Conservation (phyloP, 306 rosid species). For the Trichosanthes truncata region DNA sequence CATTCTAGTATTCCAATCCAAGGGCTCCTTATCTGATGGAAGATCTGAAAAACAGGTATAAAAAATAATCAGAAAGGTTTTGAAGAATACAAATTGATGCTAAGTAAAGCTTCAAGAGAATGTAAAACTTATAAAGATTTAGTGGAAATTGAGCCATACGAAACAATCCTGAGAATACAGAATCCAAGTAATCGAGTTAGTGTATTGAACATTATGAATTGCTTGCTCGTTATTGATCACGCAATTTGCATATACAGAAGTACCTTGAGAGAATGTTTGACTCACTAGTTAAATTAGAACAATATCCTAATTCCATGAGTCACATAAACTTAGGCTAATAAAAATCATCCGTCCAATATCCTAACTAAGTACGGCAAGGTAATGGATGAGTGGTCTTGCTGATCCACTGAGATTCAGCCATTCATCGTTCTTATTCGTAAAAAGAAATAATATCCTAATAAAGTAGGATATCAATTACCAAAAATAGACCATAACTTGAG, state of each 20-base stretch:
- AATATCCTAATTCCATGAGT: not conserved
- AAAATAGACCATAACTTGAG: not conserved
- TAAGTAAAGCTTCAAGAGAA: not conserved
- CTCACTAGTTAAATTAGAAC: not conserved
- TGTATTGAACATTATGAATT: not conserved
- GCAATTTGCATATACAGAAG: not conserved
- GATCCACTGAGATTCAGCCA: not conserved
- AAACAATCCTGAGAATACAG: not conserved
- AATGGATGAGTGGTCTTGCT: not conserved
- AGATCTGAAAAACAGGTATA: slow-evolving; percentile 39
- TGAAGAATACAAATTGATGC: not conserved
- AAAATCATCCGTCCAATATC: not conserved
- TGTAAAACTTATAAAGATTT: not conserved
- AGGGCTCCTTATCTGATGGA: slow-evolving; percentile 46
- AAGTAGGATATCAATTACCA: not conserved
- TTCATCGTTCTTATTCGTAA: too few relatives aligned
- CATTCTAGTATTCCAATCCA: slow-evolving; percentile 91
- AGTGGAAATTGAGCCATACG: not conserved
- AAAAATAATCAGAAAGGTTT: not conserved
- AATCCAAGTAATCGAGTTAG: not conserved
- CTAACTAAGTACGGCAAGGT: not conserved
- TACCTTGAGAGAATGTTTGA: not conserved
- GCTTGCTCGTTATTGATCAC: not conserved
- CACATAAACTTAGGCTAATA: not conserved
- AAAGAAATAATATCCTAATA: not conserved